Evolutionary conservation across 805 yeast species (phyloP).

Genomic region (Kazachstania viticola): DNA sequence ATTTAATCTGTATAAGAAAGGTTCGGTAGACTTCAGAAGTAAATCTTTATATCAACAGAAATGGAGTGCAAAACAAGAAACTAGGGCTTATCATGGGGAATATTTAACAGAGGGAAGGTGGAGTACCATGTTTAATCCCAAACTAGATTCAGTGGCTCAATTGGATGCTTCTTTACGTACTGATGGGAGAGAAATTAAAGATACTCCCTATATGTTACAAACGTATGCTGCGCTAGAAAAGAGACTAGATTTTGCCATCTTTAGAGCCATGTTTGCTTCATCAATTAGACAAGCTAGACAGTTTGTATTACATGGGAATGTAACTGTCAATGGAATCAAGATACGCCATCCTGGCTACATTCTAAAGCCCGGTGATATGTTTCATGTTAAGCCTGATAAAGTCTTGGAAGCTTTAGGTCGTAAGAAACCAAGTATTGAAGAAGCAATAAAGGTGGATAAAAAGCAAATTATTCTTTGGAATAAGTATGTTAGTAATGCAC

Average conservation of each 20-base stretch:
- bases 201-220: constrained; percentile 79
- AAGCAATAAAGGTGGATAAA: constrained; percentile 59
- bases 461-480: constrained; percentile 70
- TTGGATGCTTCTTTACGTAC: constrained; percentile 62
- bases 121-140: constrained; percentile 55
- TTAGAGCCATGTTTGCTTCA: constrained; percentile 87
- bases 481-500: constrained; percentile 48
- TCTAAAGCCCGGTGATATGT: constrained; percentile 75
- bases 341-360: constrained; percentile 72
- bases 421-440: constrained; percentile 61
- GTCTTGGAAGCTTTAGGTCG: constrained; percentile 81
- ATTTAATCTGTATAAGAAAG: constrained; percentile 76
- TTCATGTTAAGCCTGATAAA: constrained; percentile 73
- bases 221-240: constrained; percentile 82
- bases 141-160: constrained; percentile 78
- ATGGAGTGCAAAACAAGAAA: constrained; percentile 83
- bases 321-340: constrained; percentile 71
- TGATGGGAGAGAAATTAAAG: constrained; percentile 28
- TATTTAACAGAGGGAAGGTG: constrained; percentile 76
- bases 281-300: constrained; percentile 91
- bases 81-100: constrained; percentile 94
- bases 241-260: constrained; percentile 80
- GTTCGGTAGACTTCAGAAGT: constrained; percentile 39
- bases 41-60: constrained; percentile 82
- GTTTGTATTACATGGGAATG: constrained; percentile 70